Evolutionary conservation across 768 basidiomycete species (phyloP), one percentile per base, ranked within the genome.

Genomic region (Pleurotus salmoneostramineus): DNA sequence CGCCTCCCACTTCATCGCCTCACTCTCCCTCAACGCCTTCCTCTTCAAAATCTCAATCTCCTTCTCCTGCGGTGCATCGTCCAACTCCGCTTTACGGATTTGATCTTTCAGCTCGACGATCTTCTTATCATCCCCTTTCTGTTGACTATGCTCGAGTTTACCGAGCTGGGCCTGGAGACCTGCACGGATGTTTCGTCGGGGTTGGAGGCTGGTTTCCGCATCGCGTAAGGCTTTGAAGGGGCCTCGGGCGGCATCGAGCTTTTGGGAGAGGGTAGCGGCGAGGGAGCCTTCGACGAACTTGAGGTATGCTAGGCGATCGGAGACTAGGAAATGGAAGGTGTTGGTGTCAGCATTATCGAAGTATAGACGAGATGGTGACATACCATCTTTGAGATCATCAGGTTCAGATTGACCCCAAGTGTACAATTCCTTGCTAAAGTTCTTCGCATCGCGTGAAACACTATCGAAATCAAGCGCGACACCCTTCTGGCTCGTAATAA

Each of bases 391-490:
- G 68, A 94, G 60, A 74, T 94, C 92, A 15, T 80, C 77, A 4
- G 72, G 69, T 64, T 93, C 87, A 0, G 67, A 65, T 68, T 93
- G 91, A 10, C 92, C 91, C 91, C 91, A 94, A 11, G 81, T 82
- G 64, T 91, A 94, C 27, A 93, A 73, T 60, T 93, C 93, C 71
- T 93, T 93, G 78, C 89, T 90, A 66, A 87, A 84, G 0, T 81
- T 72, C 66, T 92, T 87, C 6, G 79, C 65, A 64, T 91, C 85
- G 62, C 87, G 82, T 3, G 84, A 75, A 33, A 87, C 70, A 58
- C 77, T 79, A 62, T 92, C 88, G 64, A 83, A 80, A 69, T 91
- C 89, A 62, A 94, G 78, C 15, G 87, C 84, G 12, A 93, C 75
- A 3, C 91, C 87, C 69, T 93, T 94, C 68, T 83, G 81, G 5